Evolutionary conservation across 192 early-diverging fungal species (phyloP).

Genomic region (Backusella circina): DNA sequence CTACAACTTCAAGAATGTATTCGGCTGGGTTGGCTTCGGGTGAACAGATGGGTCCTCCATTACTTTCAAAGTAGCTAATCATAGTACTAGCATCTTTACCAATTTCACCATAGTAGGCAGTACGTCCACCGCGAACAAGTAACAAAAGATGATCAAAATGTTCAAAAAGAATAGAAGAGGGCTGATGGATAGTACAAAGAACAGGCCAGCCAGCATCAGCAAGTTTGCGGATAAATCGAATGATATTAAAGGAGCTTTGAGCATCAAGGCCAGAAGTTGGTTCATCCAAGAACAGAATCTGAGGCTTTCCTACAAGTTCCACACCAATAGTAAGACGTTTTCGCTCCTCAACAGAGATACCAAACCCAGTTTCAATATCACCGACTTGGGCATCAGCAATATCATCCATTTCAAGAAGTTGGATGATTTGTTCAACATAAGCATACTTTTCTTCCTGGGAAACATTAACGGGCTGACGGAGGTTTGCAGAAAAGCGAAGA

Average conservation of each 20-base stretch:
- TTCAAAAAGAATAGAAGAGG: conserved; percentile 75
- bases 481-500: conserved; percentile 67
- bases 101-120: conserved; percentile 81
- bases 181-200: conserved; percentile 85
- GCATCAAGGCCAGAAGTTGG: conserved; percentile 84
- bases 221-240: conserved; percentile 67
- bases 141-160: conserved; percentile 83
- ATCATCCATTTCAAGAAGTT: conserved; percentile 67
- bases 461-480: conserved; percentile 67
- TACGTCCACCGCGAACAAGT: conserved; percentile 72
- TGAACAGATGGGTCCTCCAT: conserved; percentile 67
- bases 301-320: conserved; percentile 76
- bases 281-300: conserved; percentile 84
- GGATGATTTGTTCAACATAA: conserved; percentile 73
- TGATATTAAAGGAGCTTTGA: conserved; percentile 73
- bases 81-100: conserved; percentile 62
- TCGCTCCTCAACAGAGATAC: conserved; percentile 87
- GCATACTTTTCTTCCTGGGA: conserved; percentile 58
- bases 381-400: conserved; percentile 77
- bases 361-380: conserved; percentile 60
- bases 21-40: conserved; percentile 77
- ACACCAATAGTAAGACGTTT: conserved; percentile 84
- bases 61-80: conserved; percentile 68
- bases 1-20: conserved; percentile 81
- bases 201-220: conserved; percentile 65